Percentiles rank a stretch among this genome's conserved stretches.
Evolutionary conservation across 2,329 filamentous ascomycete species (phyloP).

Genomic region (Ophiocordyceps camponoti-rufipedis): DNA sequence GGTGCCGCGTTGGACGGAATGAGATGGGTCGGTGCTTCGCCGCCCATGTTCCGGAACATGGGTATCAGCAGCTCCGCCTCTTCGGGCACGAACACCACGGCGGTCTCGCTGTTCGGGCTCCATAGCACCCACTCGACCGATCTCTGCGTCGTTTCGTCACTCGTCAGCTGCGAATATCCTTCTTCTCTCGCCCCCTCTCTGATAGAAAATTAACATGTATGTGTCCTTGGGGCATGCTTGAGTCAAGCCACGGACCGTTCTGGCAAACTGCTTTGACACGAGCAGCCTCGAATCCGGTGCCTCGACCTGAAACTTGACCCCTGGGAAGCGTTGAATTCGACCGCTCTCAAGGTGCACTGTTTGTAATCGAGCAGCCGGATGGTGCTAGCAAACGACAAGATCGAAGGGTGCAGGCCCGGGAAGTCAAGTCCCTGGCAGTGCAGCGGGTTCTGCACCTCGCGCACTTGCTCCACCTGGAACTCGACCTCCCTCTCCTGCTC

Average conservation of each 20-base stretch:
- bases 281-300: constrained; percentile 9
- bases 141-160: constrained; percentile 10
- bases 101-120: constrained; percentile 25
- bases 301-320: constrained; percentile 11
- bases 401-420: constrained; percentile 25
- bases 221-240: background rate
- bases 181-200: too few relatives aligned
- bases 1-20: constrained; percentile 42
- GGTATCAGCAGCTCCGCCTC: constrained; percentile 40
- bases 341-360: too few relatives aligned
- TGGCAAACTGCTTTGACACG: constrained; percentile 12
- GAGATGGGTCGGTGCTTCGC: constrained; percentile 19
- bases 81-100: constrained; percentile 41
- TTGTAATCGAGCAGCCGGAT: constrained; percentile 14
- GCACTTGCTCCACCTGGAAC: constrained; percentile 36
- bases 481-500: constrained; percentile 41
- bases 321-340: too few relatives aligned
- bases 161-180: background rate
- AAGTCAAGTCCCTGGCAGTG: constrained; percentile 21
- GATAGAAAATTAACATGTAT: background rate
- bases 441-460: constrained; percentile 29
- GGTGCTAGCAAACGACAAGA: constrained; percentile 24
- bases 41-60: constrained; percentile 12
- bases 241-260: constrained; percentile 2
- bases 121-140: constrained; percentile 45